These are phyloP conservation scores for Marasmius oreades DNA, from an alignment of 1,284 basidiomycete genomes.

Conservation along the genomic window DNA sequence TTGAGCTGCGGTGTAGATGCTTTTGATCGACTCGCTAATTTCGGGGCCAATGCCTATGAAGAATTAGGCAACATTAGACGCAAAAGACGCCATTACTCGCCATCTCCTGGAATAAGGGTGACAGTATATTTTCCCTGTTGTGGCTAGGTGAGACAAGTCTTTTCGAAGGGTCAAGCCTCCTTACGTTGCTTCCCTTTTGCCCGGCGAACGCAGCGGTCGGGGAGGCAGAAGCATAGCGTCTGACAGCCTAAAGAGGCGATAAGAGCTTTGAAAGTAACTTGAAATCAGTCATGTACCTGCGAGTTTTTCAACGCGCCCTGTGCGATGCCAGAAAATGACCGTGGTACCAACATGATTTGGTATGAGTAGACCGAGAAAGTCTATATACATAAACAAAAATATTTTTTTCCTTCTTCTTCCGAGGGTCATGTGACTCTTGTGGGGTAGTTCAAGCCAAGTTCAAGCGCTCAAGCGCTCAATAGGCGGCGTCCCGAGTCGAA, in stretches of 20 bases:
- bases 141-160: conserved; percentile 7
- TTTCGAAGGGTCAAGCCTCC: conserved; percentile 25
- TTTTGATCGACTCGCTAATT: conserved; percentile 94
- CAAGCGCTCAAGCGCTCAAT: background rate
- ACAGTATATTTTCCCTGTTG: conserved; percentile 93
- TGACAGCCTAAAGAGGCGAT: conserved; percentile 40
- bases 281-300: conserved; percentile 34
- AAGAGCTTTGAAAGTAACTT: conserved; percentile 1
- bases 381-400: conserved; percentile 1
- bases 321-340: conserved; percentile 51
- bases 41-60: conserved; percentile 92
- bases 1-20: conserved; percentile 88
- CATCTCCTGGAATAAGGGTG: conserved; percentile 90
- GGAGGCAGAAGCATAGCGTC: conserved; percentile 65
- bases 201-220: conserved; percentile 87
- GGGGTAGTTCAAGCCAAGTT: too few species aligned
- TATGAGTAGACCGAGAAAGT: conserved; percentile 15
- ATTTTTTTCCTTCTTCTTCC: conserved; percentile 5
- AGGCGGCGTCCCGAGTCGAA: background rate
- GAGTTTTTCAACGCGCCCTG: conserved; percentile 44
- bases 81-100: conserved; percentile 36
- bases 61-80: conserved; percentile 21
- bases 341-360: conserved; percentile 51
- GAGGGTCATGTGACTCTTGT: background rate
- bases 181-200: conserved; percentile 81